Conservation (phyloP, 73 alveolate species). For the Paramecium tetraurelia region DNA sequence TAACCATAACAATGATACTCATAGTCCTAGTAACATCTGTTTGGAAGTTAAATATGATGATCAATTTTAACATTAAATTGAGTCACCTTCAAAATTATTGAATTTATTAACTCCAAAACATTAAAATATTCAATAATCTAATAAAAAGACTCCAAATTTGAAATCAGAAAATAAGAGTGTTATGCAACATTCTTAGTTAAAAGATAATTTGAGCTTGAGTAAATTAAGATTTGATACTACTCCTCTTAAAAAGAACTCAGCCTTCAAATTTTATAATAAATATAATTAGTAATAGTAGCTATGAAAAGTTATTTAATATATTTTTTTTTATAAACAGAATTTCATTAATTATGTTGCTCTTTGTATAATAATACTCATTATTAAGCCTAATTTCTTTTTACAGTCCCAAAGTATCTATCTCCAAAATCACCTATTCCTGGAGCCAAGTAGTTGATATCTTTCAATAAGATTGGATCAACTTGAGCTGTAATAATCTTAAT, state of each 20-base stretch:
- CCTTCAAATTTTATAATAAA: slow-evolving; percentile 34
- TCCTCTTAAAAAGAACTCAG: slow-evolving; percentile 51
- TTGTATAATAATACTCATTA: background rate
- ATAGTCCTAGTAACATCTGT: background rate
- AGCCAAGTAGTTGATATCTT: slow-evolving; percentile 62
- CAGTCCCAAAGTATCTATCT: slow-evolving; percentile 81
- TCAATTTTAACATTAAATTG: slow-evolving; percentile 6
- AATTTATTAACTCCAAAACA: slow-evolving; percentile 36
- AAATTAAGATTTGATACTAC: slow-evolving; percentile 36
- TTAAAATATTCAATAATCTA: background rate
- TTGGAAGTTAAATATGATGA: background rate
- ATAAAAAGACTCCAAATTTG: slow-evolving; percentile 11
- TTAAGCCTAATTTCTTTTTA: background rate
- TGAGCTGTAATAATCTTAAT: slow-evolving; percentile 73
- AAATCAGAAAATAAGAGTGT: slow-evolving; percentile 3
- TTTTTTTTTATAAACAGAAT: background rate
- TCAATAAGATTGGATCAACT: slow-evolving; percentile 14
- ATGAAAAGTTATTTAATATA: background rate
- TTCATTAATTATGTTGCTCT: background rate
- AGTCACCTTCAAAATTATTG: slow-evolving; percentile 29
- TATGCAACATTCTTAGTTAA: background rate
- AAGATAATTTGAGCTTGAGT: slow-evolving; percentile 8
- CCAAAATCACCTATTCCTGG: slow-evolving; percentile 93
- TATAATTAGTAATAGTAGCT: background rate
- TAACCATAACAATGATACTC: background rate